Conservation (phyloP, 1,284 basidiomycete genomes). For the Mycosarcoma mackinlayi region DNA sequence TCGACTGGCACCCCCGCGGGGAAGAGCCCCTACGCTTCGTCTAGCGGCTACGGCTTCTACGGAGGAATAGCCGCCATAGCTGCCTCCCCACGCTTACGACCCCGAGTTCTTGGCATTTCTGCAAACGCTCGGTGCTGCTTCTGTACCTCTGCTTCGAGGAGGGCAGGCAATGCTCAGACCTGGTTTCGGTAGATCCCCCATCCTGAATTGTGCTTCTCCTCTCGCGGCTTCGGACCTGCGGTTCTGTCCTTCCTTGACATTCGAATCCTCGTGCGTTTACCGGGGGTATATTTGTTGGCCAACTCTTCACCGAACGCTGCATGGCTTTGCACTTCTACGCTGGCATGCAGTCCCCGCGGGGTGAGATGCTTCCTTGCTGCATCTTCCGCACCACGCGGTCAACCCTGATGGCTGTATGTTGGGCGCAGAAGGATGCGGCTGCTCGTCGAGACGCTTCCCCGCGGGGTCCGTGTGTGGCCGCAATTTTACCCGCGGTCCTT, state of each 20-base stretch:
- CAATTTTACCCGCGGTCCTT: no score
- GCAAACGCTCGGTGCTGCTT: no score
- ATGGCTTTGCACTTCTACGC: not conserved
- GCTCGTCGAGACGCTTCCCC: no score
- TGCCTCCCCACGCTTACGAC: not conserved
- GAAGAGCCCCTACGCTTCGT: not conserved
- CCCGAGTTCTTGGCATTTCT: not conserved
- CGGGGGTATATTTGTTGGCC: not conserved
- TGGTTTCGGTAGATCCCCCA: not conserved
- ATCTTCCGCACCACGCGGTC: not conserved
- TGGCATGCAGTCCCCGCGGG: constrained; percentile 1
- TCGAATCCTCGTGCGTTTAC: no score
- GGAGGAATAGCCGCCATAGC: not conserved
- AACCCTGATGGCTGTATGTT: not conserved
- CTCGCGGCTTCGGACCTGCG: no score
- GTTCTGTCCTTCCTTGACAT: no score
- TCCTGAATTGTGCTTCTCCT: no score
- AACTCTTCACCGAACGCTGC: not conserved
- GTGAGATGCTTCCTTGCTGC: not conserved
- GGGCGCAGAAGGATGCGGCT: no score
- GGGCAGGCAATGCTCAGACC: not conserved
- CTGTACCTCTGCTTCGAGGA: not conserved
- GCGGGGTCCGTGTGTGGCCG: no score
- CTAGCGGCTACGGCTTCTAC: not conserved
- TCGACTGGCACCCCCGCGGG: not conserved